Evolutionary conservation across 495 filamentous ascomycete genomes (phyloP).

Genomic region (Clohesyomyces aquaticus): DNA sequence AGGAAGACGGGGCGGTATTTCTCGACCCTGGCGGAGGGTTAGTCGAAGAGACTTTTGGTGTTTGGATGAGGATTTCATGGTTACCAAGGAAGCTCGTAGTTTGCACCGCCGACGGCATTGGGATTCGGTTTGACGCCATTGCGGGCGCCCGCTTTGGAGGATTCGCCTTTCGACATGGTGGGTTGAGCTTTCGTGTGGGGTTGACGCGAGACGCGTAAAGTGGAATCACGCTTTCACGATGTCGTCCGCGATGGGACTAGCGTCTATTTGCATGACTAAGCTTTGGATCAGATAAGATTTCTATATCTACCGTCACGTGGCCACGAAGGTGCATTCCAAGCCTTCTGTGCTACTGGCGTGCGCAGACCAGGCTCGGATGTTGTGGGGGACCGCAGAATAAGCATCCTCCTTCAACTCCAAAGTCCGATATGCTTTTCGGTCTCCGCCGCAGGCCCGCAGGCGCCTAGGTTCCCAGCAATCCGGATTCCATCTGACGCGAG

Average conservation of each 20-base stretch:
- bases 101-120: conserved; percentile 59
- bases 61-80: no score
- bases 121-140: conserved; percentile 67
- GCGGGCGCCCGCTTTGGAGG: conserved; percentile 72
- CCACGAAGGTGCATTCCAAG: no score
- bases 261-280: background rate
- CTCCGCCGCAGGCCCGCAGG: background rate
- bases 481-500: background rate
- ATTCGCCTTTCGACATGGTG: conserved; percentile 63
- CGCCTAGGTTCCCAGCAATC: no score
- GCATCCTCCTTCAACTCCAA: background rate
- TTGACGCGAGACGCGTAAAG: conserved; percentile 27
- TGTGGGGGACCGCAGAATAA: background rate
- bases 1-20: conserved; percentile 95
- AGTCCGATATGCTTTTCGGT: background rate
- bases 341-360: no score
- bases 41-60: no score
- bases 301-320: no score
- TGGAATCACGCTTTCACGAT: conserved; percentile 11
- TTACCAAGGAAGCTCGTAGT: conserved; percentile 95
- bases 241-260: background rate
- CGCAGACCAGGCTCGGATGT: background rate
- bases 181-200: conserved; percentile 33
- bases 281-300: no score
- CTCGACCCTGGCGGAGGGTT: conserved; percentile 93